Conservation (phyloP, 768 basidiomycete genomes). For the Termitomyces sp. region DNA sequence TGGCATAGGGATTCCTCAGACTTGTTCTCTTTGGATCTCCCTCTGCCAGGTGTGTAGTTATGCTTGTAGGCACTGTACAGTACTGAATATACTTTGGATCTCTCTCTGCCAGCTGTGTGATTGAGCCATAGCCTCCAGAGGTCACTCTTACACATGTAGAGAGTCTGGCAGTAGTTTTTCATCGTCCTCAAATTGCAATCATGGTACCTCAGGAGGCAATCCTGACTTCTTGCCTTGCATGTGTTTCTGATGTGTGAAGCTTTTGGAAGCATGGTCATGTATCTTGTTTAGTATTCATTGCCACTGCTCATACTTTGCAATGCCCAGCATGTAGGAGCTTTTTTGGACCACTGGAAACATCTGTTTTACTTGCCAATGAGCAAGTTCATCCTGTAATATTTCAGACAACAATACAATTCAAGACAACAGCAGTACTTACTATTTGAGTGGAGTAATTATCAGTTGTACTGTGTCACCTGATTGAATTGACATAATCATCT, state of each 20-base stretch:
- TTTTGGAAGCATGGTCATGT: neutral
- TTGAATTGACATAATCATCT: slow-evolving; percentile 24
- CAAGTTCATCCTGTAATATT: slow-evolving; percentile 30
- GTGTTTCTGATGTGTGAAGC: neutral
- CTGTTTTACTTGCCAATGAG: slow-evolving; percentile 29
- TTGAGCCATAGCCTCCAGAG: too few species aligned
- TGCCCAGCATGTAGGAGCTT: slow-evolving; percentile 19
- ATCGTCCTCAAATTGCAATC: neutral
- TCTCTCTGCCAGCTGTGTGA: too few species aligned
- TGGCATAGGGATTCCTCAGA: too few species aligned
- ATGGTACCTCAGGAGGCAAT: neutral
- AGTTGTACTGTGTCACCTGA: slow-evolving; percentile 26
- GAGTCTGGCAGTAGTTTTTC: neutral
- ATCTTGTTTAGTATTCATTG: slow-evolving; percentile 5
- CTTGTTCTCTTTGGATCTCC: too few species aligned
- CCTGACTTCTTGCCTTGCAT: neutral
- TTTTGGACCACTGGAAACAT: slow-evolving; percentile 26
- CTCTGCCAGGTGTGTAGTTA: too few species aligned
- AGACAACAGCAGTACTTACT: slow-evolving; percentile 18
- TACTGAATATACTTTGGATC: too few species aligned
- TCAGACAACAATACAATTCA: neutral
- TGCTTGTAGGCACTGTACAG: too few species aligned
- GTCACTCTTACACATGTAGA: too few species aligned
- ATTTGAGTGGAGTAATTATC: slow-evolving; percentile 34
- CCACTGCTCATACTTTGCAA: slow-evolving; percentile 15